Evolutionary conservation across 1,284 basidiomycete species (phyloP).

Genomic region (Prillingera fragicola): DNA sequence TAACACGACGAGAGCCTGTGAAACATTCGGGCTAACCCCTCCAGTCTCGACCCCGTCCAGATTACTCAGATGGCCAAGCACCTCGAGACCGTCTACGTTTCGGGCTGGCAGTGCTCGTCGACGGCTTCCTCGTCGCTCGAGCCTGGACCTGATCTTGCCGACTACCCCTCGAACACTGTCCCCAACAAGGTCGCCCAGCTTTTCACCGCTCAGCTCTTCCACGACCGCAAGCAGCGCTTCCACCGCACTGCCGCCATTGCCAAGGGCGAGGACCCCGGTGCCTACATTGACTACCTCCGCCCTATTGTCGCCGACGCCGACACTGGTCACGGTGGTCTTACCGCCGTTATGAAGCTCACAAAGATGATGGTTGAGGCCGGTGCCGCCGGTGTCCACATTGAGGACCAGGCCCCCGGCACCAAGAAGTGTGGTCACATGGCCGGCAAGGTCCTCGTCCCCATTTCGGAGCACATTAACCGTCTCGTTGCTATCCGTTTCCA

Average conservation of each 20-base stretch:
- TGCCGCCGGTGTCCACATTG: conserved; percentile 67
- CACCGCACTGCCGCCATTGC: conserved; percentile 48
- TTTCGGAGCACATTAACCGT: conserved; percentile 73
- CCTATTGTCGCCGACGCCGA: conserved; percentile 94
- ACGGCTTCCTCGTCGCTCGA: conserved; percentile 92
- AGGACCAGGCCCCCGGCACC: conserved; percentile 62
- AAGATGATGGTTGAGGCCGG: conserved; percentile 75
- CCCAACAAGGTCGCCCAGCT: conserved; percentile 61
- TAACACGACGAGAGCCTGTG: conserved; percentile 29
- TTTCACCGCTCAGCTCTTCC: conserved; percentile 60
- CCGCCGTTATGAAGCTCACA: conserved; percentile 89
- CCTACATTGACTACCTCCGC: conserved; percentile 72
- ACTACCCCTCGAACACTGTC: conserved; percentile 60
- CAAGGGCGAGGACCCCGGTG: conserved; percentile 51
- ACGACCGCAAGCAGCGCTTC: conserved; percentile 63
- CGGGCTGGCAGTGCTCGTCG: conserved; percentile 88
- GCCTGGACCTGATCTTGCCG: conserved; percentile 93
- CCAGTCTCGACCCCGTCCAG: conserved; percentile 91
- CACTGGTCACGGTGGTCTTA: conserved; percentile 67
- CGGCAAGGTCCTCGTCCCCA: conserved; percentile 60
- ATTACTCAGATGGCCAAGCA: conserved; percentile 89
- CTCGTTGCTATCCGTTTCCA: conserved; percentile 70
- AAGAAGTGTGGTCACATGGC: conserved; percentile 65
- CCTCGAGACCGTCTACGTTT: conserved; percentile 92
- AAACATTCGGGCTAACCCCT: neutral